phyloP scores from a whole-genome alignment of 345 rosid genomes.

The Salix arbutifolia region DNA sequence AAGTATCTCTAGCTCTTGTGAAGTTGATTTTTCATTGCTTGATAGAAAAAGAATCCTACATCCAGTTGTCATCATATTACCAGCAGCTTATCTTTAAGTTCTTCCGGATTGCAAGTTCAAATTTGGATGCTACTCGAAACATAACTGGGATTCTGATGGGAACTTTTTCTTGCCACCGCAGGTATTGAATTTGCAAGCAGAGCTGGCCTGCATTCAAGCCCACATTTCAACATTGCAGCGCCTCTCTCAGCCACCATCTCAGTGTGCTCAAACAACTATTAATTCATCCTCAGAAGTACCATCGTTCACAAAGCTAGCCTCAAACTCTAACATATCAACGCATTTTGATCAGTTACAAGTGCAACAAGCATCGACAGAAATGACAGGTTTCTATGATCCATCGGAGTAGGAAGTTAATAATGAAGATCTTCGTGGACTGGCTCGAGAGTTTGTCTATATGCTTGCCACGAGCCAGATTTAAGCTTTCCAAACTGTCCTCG shows the following conservation, averaged over 20 bases:
- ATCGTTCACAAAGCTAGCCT: conserved; percentile 17
- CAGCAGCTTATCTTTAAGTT: background rate
- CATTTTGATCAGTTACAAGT: conserved; percentile 24
- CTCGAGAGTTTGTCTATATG: conserved; percentile 46
- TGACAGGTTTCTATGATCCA: conserved; percentile 4
- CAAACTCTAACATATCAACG: conserved; percentile 26
- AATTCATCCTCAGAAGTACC: conserved; percentile 16
- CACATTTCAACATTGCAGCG: conserved; percentile 49
- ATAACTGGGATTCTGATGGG: background rate
- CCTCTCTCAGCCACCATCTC: conserved; percentile 24
- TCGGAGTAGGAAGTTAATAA: conserved; percentile 23
- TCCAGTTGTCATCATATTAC: background rate
- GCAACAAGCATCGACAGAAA: conserved; percentile 6
- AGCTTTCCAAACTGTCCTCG: conserved; percentile 29
- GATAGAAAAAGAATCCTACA: background rate
- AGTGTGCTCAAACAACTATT: conserved; percentile 4
- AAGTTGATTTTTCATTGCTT: background rate
- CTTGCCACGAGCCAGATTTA: conserved; percentile 37
- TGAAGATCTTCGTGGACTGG: conserved; percentile 39
- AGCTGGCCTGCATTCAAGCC: conserved; percentile 64
- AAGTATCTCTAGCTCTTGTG: background rate
- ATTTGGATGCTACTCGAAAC: background rate
- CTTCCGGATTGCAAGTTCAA: background rate
- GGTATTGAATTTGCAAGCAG: conserved; percentile 80
- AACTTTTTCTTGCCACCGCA: conserved; percentile 7